Base-by-base conservation (phyloP, 2,329 filamentous ascomycete species). In the Ophiostoma novo-ulmi region DNA sequence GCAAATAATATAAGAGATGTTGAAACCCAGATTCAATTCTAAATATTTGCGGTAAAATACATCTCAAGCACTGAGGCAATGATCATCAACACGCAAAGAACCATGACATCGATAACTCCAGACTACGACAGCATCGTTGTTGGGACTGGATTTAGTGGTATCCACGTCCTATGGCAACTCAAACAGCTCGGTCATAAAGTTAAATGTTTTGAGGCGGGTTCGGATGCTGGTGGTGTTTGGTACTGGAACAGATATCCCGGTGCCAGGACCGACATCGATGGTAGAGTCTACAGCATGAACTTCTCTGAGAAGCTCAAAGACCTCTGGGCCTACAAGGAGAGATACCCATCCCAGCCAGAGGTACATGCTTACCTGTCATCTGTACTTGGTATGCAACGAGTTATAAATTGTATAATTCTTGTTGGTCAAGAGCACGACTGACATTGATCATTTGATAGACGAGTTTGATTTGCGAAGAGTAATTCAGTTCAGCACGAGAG, bases 161-260 rank as follows among this genome's bases (percentile, higher is more conserved):
- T 93, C 80, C 91, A 92, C 75, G 82, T 88, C 20, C 90, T 87
- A 3, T 91, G 93, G 5, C 84, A 88, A 73, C 81, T 82, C 0
- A 77, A 83, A 71, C 80, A 88, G 7, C 89, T 90, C 0, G 78
- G 84, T 70, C 78, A 78, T 63, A 83, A 80, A 48, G 91, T 89
- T 75, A 83, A 85, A 58, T 85, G 93, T 67, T 84, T 94, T 64
- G 91, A 94, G 77, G 84, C 83, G 1, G 86, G 90, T 69, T 79
- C 84, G 68, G 82, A 84, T 63, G 81, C 93, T 10, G 91, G 91
- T 13, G 91, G 91, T n/a, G 94, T 91, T 13, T 94, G 91, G 91
- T 87, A 86, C 75, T 85, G 93, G 71, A 94, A 92, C 82, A 86
- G 85, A 48, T 94, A 93, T 76, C 91, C 90, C 0, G 89, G 91